phyloP scores from a whole-genome alignment of 129 eudicot genomes.

The Centaurea solstitialis region DNA sequence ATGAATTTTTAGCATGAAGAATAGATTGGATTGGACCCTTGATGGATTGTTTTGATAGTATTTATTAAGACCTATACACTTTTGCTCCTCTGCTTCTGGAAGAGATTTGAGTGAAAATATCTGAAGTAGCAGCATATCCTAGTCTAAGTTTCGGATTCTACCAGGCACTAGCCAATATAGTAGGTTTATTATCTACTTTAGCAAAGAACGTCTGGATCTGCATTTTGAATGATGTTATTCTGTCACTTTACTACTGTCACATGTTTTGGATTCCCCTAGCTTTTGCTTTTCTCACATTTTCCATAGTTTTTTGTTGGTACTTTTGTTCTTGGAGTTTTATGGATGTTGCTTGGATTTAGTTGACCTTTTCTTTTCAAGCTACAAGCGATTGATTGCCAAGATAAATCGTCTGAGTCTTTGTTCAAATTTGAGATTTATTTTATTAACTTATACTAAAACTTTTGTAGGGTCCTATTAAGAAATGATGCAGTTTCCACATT shows the following conservation, averaged over 20 bases:
- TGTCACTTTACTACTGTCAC: background rate
- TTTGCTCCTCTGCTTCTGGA: background rate
- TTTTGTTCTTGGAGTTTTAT: background rate
- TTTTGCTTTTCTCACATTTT: background rate
- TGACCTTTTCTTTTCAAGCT: background rate
- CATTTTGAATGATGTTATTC: background rate
- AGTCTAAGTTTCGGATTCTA: background rate
- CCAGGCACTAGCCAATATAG: background rate
- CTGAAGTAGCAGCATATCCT: background rate
- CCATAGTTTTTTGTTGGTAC: background rate
- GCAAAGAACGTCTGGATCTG: background rate
- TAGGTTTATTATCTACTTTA: background rate
- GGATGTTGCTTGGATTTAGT: background rate
- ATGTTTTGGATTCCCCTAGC: background rate
- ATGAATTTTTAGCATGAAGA: background rate
- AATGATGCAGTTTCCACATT: background rate
- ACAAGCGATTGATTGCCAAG: background rate
- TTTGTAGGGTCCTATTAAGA: background rate
- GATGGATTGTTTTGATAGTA: conserved; percentile 2
- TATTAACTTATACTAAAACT: background rate
- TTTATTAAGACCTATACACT: background rate
- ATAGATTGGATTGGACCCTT: background rate
- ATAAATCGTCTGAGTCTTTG: background rate
- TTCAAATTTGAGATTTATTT: background rate
- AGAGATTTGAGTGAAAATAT: background rate